Percentiles rank a stretch among this genome's conserved stretches.
phyloP scores from a whole-genome alignment of 805 yeast genomes.

The Teunomyces atbi region DNA sequence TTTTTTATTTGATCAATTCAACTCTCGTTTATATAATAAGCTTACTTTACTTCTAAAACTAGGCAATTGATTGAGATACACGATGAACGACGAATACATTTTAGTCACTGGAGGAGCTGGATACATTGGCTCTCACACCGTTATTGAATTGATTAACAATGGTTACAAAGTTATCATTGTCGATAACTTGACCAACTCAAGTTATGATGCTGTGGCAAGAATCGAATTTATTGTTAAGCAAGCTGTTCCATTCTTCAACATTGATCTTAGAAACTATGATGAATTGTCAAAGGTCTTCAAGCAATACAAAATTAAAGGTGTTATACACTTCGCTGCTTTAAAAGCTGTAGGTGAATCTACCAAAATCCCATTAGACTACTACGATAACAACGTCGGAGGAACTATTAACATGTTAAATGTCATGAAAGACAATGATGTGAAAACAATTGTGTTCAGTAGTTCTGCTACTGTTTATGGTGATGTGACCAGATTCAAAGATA shows the following conservation, averaged over 20 bases:
- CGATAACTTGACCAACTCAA: conserved; percentile 68
- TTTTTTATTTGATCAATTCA: not conserved
- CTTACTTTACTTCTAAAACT: not conserved
- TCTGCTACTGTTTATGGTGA: conserved; percentile 86
- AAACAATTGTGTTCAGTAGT: conserved; percentile 66
- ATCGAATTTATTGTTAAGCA: conserved; percentile 53
- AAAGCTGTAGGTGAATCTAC: conserved; percentile 83
- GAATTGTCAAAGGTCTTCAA: conserved; percentile 48
- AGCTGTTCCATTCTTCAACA: conserved; percentile 53
- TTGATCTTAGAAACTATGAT: conserved; percentile 54
- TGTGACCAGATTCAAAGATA: conserved; percentile 58
- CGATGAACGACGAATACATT: conserved; percentile 31
- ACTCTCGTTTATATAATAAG: not conserved
- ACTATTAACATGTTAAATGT: conserved; percentile 56
- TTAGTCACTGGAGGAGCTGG: conserved; percentile 88
- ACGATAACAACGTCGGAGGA: conserved; percentile 66
- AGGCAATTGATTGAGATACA: not conserved
- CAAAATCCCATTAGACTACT: conserved; percentile 63
- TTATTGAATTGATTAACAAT: conserved; percentile 55
- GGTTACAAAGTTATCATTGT: conserved; percentile 72
- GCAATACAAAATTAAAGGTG: conserved; percentile 51
- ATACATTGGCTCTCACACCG: conserved; percentile 82
- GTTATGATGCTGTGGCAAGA: conserved; percentile 62
- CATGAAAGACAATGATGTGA: conserved; percentile 47
- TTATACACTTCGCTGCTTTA: conserved; percentile 78